These are phyloP conservation scores for Aspergillus sp. DNA, from an alignment of 2,329 filamentous ascomycete species.

Conservation along the genomic window DNA sequence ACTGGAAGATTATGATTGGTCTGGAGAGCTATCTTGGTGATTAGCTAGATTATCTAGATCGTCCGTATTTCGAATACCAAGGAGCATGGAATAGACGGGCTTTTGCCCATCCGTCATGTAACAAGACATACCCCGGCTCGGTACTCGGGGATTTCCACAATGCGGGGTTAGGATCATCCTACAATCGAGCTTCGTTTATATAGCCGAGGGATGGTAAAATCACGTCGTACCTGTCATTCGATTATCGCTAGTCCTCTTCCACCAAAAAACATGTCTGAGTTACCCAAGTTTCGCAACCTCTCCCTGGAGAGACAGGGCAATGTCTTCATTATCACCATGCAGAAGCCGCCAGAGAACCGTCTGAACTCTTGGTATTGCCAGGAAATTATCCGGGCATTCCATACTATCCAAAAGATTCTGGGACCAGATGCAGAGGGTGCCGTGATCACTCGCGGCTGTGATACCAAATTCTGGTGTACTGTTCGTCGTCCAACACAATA, in stretches of 20 bases:
- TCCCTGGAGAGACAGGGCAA: conserved; percentile 47
- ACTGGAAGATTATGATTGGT: conserved; percentile 25
- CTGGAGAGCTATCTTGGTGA: conserved; percentile 9
- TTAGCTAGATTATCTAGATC: too few species aligned
- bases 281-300: conserved; percentile 40
- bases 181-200: background rate
- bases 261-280: conserved; percentile 18
- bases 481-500: conserved; percentile 13
- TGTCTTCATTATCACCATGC: conserved; percentile 52
- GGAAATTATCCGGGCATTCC: conserved; percentile 52
- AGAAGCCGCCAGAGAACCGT: conserved; percentile 54
- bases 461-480: conserved; percentile 50
- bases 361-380: conserved; percentile 51
- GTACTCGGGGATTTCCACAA: too few species aligned
- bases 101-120: too few species aligned
- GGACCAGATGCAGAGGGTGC: conserved; percentile 50
- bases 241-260: background rate
- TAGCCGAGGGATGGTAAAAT: background rate
- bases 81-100: too few species aligned
- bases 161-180: too few species aligned
- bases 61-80: too few species aligned
- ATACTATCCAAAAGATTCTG: conserved; percentile 45
- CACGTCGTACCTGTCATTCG: background rate
- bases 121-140: too few species aligned
- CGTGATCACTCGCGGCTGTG: conserved; percentile 52